These are phyloP conservation scores for Calendula officinalis DNA, from an alignment of 129 eudicot genomes.

Conservation along the genomic window DNA sequence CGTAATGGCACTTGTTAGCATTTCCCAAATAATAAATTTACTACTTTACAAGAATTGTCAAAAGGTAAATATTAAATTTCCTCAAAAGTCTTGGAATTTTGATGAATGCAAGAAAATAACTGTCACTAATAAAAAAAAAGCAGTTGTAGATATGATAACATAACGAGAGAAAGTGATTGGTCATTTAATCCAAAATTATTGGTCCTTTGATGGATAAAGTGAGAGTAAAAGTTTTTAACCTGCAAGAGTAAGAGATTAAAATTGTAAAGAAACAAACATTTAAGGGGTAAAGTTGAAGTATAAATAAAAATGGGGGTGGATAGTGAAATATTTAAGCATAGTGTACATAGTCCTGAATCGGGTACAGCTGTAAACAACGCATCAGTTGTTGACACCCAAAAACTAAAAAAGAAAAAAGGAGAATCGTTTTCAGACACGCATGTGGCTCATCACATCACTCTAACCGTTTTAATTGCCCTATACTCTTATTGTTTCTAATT, in stretches of 20 bases:
- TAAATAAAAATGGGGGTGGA: slow-evolving; percentile 7
- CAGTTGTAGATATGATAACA: too few species aligned
- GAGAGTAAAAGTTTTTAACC: too few species aligned
- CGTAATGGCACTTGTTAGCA: too few species aligned
- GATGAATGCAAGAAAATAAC: too few species aligned
- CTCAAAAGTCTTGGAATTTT: too few species aligned
- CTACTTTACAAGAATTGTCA: too few species aligned
- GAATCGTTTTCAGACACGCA: slow-evolving; percentile 56
- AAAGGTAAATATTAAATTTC: too few species aligned
- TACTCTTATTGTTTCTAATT: background rate
- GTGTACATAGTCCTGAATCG: slow-evolving; percentile 42
- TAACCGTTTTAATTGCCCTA: slow-evolving; percentile 34
- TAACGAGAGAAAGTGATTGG: too few species aligned
- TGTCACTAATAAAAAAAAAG: too few species aligned
- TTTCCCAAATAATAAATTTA: too few species aligned
- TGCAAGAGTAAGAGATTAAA: background rate
- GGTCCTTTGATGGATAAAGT: background rate
- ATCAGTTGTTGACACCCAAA: slow-evolving; percentile 40
- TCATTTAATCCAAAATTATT: too few species aligned
- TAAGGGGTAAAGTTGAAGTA: background rate
- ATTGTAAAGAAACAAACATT: background rate
- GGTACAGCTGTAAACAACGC: slow-evolving; percentile 80
- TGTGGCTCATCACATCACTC: slow-evolving; percentile 47
- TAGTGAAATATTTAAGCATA: slow-evolving; percentile 14
- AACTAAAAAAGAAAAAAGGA: slow-evolving; percentile 29